Conservation (phyloP, 495 filamentous ascomycete genomes). For the Aspergillus leporis region DNA sequence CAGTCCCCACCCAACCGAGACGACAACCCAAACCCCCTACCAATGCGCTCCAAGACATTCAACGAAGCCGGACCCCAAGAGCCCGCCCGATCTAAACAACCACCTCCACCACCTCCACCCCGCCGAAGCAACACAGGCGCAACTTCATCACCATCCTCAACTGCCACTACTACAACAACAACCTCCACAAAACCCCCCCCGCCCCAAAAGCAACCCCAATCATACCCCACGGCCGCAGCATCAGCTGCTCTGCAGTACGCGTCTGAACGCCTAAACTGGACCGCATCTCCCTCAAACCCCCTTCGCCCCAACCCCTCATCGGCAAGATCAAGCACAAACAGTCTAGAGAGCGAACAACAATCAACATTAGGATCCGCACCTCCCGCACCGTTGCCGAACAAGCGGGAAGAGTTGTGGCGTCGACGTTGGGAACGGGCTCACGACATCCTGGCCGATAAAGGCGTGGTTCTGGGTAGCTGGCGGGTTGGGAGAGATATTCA, state of each 20-base stretch:
- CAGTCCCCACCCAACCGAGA: constrained; percentile 22
- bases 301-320: constrained; percentile 33
- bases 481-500: constrained; percentile 78
- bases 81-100: constrained; percentile 21
- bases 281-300: constrained; percentile 19
- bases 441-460: constrained; percentile 62
- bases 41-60: constrained; percentile 4
- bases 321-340: constrained; percentile 19
- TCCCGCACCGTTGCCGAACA: constrained; percentile 51
- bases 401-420: constrained; percentile 82
- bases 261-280: constrained; percentile 32
- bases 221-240: constrained; percentile 35
- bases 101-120: constrained; percentile 38
- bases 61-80: constrained; percentile 6
- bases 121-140: constrained; percentile 33
- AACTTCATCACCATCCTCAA: constrained; percentile 21
- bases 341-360: constrained; percentile 14
- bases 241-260: constrained; percentile 36
- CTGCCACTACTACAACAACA: constrained; percentile 9
- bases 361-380: constrained; percentile 16
- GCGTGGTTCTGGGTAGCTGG: constrained; percentile 82
- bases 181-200: constrained; percentile 12
- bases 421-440: constrained; percentile 76
- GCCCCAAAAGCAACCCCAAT: constrained; percentile 26
- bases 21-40: constrained; percentile 4